Conservation (phyloP, 2,329 filamentous ascomycete genomes). For the Tolypocladium album region DNA sequence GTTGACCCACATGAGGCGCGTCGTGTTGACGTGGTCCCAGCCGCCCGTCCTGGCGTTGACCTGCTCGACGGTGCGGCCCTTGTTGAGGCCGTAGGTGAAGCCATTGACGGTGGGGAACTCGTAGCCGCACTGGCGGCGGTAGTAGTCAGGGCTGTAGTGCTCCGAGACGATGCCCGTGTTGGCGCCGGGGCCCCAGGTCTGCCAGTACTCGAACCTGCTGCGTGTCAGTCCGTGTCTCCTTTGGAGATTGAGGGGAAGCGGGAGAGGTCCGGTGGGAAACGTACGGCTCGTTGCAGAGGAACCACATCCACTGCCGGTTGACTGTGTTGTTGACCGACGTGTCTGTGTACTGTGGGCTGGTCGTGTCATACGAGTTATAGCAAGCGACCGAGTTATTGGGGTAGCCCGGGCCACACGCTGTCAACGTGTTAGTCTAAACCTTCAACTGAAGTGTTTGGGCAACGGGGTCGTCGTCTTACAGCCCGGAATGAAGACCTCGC, state of each 20-base stretch:
- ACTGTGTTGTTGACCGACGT: conserved; percentile 29
- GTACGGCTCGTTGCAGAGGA: conserved; percentile 49
- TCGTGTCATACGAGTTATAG: conserved; percentile 4
- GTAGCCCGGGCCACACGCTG: conserved; percentile 38
- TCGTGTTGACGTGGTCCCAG: conserved; percentile 40
- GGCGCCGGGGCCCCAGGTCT: conserved; percentile 7
- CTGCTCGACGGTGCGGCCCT: conserved; percentile 32
- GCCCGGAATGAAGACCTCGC: conserved; percentile 30
- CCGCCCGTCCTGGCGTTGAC: conserved; percentile 45
- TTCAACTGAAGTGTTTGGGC: neutral
- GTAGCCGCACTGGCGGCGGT: conserved; percentile 41
- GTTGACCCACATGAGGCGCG: conserved; percentile 46
- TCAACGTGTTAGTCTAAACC: neutral
- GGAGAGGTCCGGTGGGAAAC: too few species aligned
- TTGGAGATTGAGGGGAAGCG: conserved; percentile 15
- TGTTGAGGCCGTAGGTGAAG: conserved; percentile 35
- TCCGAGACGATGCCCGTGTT: conserved; percentile 38
- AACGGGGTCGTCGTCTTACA: conserved; percentile 22
- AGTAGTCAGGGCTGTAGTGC: conserved; percentile 39
- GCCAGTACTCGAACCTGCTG: conserved; percentile 12
- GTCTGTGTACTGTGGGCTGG: conserved; percentile 40
- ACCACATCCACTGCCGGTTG: conserved; percentile 48
- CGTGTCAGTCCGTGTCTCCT: neutral
- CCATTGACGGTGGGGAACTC: conserved; percentile 41
- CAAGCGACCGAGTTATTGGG: conserved; percentile 22